These are phyloP conservation scores for Bauhinia variegata DNA, from an alignment of 306 rosid species.

Conservation along the genomic window DNA sequence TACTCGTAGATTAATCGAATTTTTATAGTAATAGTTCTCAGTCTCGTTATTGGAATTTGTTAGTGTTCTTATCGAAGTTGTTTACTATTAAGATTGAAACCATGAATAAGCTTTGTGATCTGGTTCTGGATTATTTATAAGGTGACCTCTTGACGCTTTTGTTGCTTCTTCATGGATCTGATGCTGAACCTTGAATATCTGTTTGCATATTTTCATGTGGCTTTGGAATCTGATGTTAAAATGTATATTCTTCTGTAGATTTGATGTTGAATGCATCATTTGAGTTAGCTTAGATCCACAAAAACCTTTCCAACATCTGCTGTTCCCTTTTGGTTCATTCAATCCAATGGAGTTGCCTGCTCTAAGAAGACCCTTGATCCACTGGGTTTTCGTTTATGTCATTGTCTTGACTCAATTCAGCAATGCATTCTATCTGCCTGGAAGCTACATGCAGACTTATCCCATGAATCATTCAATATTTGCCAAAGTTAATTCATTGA, in stretches of 20 bases:
- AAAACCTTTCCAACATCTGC: constrained; percentile 5
- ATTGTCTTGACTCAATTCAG: constrained; percentile 32
- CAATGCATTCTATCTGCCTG: constrained; percentile 61
- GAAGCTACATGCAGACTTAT: constrained; percentile 67
- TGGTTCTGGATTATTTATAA: neutral
- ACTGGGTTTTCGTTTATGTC: constrained; percentile 33
- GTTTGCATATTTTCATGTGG: neutral
- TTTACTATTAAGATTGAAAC: neutral
- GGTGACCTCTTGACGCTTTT: neutral
- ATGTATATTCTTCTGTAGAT: constrained; percentile 31
- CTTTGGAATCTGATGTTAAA: neutral
- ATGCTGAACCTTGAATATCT: neutral
- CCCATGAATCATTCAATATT: constrained; percentile 34
- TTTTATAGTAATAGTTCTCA: neutral
- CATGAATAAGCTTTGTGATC: neutral
- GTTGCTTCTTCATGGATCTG: neutral
- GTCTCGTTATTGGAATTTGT: too few relatives aligned
- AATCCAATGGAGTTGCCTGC: constrained; percentile 39
- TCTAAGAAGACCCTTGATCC: constrained; percentile 27
- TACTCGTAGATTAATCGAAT: neutral
- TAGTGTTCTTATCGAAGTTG: neutral
- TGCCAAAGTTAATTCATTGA: constrained; percentile 66
- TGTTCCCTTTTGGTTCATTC: neutral
- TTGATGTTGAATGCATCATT: constrained; percentile 20
- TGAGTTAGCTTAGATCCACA: constrained; percentile 29